These are phyloP conservation scores for Trypethelium eluteriae DNA, from an alignment of 495 filamentous ascomycete genomes.

Conservation along the genomic window DNA sequence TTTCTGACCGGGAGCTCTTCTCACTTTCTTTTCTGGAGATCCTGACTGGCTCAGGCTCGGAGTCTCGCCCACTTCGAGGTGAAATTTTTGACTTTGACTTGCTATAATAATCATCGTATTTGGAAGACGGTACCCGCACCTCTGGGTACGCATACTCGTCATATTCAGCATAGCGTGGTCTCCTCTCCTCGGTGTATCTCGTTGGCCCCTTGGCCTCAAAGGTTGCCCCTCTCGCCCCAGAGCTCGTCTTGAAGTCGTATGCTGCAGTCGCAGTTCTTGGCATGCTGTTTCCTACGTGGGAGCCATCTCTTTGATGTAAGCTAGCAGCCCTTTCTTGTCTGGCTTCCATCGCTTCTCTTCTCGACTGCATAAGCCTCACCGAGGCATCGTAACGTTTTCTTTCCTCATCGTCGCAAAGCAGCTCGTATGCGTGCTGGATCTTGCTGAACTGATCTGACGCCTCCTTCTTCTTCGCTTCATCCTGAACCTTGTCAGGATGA, in stretches of 20 bases:
- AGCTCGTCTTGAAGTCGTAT: constrained; percentile 25
- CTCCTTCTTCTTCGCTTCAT: constrained; percentile 55
- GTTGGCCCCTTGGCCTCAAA: constrained; percentile 16
- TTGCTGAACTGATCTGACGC: constrained; percentile 84
- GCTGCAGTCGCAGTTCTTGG: constrained; percentile 17
- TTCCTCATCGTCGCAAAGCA: constrained; percentile 70
- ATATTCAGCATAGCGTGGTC: constrained; percentile 16
- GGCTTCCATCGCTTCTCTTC: constrained; percentile 44
- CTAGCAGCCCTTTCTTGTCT: constrained; percentile 32
- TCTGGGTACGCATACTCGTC: constrained; percentile 26
- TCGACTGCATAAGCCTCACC: constrained; percentile 54
- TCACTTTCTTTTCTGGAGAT: constrained; percentile 20
- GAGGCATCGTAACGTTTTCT: constrained; percentile 71
- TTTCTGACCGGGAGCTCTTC: constrained; percentile 16
- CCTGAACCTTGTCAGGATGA: constrained; percentile 91
- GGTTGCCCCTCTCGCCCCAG: constrained; percentile 17
- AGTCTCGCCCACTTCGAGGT: constrained; percentile 13
- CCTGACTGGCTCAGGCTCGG: constrained; percentile 19
- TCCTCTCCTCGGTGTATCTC: constrained; percentile 28
- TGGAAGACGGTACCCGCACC: constrained; percentile 18
- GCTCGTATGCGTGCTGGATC: constrained; percentile 88
- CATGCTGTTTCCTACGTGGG: background rate
- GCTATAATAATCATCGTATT: constrained; percentile 31
- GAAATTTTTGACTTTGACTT: constrained; percentile 19
- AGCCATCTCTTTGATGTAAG: constrained; percentile 15